Conservation (phyloP, 805 yeast genomes). For the Ogataea degrootiae region DNA sequence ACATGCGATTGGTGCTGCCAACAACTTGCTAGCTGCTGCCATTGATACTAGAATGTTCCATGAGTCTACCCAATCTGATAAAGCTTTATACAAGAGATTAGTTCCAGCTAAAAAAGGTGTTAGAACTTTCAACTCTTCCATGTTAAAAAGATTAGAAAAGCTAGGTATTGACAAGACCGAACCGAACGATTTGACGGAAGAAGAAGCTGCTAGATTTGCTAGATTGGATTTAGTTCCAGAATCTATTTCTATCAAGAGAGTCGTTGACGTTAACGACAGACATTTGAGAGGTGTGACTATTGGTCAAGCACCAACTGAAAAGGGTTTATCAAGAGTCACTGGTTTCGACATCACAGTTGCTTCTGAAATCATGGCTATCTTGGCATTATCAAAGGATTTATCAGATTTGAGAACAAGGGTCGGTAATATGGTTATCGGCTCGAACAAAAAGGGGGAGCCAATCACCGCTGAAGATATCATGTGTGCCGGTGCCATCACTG, state of each 20-base stretch:
- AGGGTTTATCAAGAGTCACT: conserved; percentile 64
- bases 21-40: conserved; percentile 78
- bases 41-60: conserved; percentile 85
- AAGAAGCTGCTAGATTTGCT: conserved; percentile 61
- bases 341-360: conserved; percentile 87
- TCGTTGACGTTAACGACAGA: conserved; percentile 81
- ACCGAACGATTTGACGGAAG: conserved; percentile 68
- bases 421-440: conserved; percentile 71
- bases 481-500: conserved; percentile 83
- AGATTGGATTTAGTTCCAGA: conserved; percentile 75
- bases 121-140: conserved; percentile 62
- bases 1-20: conserved; percentile 80
- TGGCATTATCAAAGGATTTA: conserved; percentile 68
- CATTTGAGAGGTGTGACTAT: conserved; percentile 72
- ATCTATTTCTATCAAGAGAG: conserved; percentile 77
- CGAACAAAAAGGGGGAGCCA: conserved; percentile 61
- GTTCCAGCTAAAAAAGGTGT: conserved; percentile 72
- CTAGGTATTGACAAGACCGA: conserved; percentile 65
- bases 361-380: conserved; percentile 80
- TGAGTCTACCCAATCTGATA: conserved; percentile 69
- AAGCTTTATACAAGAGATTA: conserved; percentile 66
- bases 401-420: conserved; percentile 70
- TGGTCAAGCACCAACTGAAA: conserved; percentile 80
- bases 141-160: conserved; percentile 62
- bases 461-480: conserved; percentile 81